A percentile compares a stretch with the other conserved stretches of the same genome.
phyloP scores from a whole-genome alignment of 192 early-diverging fungal species.

The Borealophlyctis nickersoniae region DNA sequence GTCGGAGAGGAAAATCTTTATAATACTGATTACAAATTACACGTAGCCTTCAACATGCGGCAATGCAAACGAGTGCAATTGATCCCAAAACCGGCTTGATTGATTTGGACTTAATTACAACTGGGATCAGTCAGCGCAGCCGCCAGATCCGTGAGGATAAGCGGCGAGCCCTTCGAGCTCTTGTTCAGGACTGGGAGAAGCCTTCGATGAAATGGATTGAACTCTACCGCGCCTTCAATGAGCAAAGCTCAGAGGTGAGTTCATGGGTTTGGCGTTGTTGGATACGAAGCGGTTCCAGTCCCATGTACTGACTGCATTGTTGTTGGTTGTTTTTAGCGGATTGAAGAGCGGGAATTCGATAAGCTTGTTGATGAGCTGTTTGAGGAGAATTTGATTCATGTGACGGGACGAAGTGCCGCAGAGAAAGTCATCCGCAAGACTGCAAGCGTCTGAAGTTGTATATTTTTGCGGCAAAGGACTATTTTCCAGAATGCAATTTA shows the following conservation, averaged over 20 bases:
- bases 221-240: constrained; percentile 26
- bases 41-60: constrained; percentile 75
- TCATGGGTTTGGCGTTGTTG: constrained; percentile 2
- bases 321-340: constrained; percentile 12
- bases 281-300: constrained; percentile 1
- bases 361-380: constrained; percentile 32
- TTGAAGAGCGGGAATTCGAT: constrained; percentile 38
- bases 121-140: constrained; percentile 79
- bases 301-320: background rate
- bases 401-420: constrained; percentile 30
- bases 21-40: constrained; percentile 1
- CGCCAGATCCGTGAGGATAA: constrained; percentile 61
- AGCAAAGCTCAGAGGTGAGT: constrained; percentile 21
- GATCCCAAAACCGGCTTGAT: constrained; percentile 92
- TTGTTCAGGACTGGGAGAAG: constrained; percentile 21
- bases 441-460: constrained; percentile 3
- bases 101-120: constrained; percentile 88
- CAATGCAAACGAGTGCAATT: constrained; percentile 86
- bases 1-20: background rate
- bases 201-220: constrained; percentile 24
- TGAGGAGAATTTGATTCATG: constrained; percentile 28
- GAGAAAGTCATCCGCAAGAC: constrained; percentile 33
- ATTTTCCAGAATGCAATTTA: too few species aligned
- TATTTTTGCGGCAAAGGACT: too few species aligned
- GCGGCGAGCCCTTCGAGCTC: constrained; percentile 44